These are phyloP conservation scores for Pistacia atlantica DNA, from an alignment of 345 rosid genomes.

Conservation along the genomic window DNA sequence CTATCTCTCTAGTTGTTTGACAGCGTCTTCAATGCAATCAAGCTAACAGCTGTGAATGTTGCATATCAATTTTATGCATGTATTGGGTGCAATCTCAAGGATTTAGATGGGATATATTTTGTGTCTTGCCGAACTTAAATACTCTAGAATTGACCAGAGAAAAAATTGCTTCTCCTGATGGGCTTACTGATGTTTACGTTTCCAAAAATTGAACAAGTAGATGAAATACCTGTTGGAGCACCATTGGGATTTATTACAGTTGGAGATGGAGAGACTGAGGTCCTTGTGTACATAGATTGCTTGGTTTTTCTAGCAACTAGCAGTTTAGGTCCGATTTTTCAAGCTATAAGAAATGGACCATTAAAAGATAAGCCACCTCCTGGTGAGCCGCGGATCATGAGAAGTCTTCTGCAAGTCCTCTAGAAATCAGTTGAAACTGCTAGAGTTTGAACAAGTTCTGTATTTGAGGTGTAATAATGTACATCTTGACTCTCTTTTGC, in stretches of 20 bases:
- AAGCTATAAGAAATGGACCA: slow-evolving; percentile 74
- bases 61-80: not conserved
- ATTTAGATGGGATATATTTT: not conserved
- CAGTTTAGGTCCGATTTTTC: slow-evolving; percentile 60
- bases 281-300: slow-evolving; percentile 84
- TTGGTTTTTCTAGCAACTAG: slow-evolving; percentile 55
- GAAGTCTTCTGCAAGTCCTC: slow-evolving; percentile 83
- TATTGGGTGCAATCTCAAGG: not conserved
- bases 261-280: slow-evolving; percentile 77
- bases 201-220: slow-evolving; percentile 51
- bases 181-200: not conserved
- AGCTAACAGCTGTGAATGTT: not conserved
- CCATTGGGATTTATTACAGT: slow-evolving; percentile 80
- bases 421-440: slow-evolving; percentile 72
- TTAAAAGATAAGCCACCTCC: slow-evolving; percentile 73
- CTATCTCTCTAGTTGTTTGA: not conserved
- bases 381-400: slow-evolving; percentile 90
- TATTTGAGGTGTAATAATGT: slow-evolving; percentile 11
- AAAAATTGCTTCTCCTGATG: not conserved
- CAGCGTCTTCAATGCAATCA: not conserved
- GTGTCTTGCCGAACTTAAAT: not conserved
- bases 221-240: slow-evolving; percentile 76
- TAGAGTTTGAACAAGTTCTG: slow-evolving; percentile 33
- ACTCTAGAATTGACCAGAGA: not conserved
- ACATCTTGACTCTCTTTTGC: not conserved